These are phyloP conservation scores for Dissophora globulifera DNA, from an alignment of 192 early-diverging fungal genomes.

Conservation along the genomic window DNA sequence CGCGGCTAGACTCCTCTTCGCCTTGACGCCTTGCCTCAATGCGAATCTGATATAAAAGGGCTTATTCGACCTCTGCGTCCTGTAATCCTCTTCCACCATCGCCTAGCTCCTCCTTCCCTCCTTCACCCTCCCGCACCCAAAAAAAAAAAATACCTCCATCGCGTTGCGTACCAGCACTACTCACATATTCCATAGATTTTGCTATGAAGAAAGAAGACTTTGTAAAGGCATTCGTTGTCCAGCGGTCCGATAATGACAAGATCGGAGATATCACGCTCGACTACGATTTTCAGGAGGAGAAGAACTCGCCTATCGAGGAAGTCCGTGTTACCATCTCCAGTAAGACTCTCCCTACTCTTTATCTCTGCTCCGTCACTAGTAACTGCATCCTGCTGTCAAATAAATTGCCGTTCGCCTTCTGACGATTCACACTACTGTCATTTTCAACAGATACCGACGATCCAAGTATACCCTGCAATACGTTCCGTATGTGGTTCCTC, in stretches of 20 bases:
- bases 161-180: background rate
- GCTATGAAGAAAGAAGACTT: constrained; percentile 38
- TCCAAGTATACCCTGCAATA: constrained; percentile 58
- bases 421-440: too few species aligned
- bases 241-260: constrained; percentile 38
- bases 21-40: too few species aligned
- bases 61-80: too few species aligned
- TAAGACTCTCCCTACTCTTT: constrained; percentile 22
- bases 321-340: constrained; percentile 58
- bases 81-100: too few species aligned
- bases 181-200: background rate
- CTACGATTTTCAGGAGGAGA: constrained; percentile 42
- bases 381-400: background rate
- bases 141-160: background rate
- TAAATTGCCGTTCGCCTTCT: background rate
- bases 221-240: background rate
- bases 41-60: too few species aligned
- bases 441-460: constrained; percentile 57
- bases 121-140: background rate
- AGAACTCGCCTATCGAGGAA: constrained; percentile 60
- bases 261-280: constrained; percentile 30
- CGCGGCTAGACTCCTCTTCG: too few species aligned
- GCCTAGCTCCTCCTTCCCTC: too few species aligned
- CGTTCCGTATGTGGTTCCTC: constrained; percentile 65
- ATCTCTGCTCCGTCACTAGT: background rate